A percentile compares a stretch with the other conserved stretches of the same genome.
phyloP scores from a whole-genome alignment of 2,329 filamentous ascomycete species.

The Stagonosporopsis rhizophila region DNA sequence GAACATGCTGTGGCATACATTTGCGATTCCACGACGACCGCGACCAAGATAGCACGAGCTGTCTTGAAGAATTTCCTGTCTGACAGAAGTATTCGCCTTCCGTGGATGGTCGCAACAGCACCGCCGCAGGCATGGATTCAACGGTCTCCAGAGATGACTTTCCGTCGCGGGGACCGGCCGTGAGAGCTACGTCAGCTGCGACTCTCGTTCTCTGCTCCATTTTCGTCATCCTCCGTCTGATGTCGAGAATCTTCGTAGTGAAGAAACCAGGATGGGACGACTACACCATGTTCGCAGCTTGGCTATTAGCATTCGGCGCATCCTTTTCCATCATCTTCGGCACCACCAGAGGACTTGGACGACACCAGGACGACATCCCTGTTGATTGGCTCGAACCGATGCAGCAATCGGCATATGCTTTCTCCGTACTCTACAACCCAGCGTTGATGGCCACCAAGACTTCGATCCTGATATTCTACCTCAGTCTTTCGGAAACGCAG shows the following conservation, averaged over 20 bases:
- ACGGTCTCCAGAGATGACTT: constrained; percentile 26
- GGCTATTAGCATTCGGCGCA: constrained; percentile 73
- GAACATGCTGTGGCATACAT: constrained; percentile 34
- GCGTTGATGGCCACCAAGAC: constrained; percentile 91
- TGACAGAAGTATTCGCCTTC: constrained; percentile 16
- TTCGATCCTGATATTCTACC: constrained; percentile 90
- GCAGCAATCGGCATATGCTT: constrained; percentile 65
- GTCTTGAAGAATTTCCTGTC: neutral
- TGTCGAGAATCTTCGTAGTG: constrained; percentile 77
- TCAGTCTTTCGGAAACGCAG: constrained; percentile 81
- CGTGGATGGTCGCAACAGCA: constrained; percentile 16
- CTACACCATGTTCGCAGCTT: constrained; percentile 80
- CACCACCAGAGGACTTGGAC: constrained; percentile 70
- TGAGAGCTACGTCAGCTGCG: constrained; percentile 73
- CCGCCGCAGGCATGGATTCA: constrained; percentile 37
- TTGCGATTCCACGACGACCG: constrained; percentile 32
- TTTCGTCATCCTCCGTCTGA: constrained; percentile 77
- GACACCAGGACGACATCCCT: constrained; percentile 68
- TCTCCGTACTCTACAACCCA: constrained; percentile 75
- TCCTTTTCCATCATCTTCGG: constrained; percentile 72
- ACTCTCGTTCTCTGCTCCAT: constrained; percentile 74
- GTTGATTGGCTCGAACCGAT: constrained; percentile 59
- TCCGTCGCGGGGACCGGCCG: constrained; percentile 48
- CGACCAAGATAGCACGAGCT: constrained; percentile 35
- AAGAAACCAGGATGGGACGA: constrained; percentile 77